These are phyloP conservation scores for Bryoerythrophyllum caledonicum DNA, from an alignment of 225 moss, liverwort and hornwort species.

Conservation along the genomic window DNA sequence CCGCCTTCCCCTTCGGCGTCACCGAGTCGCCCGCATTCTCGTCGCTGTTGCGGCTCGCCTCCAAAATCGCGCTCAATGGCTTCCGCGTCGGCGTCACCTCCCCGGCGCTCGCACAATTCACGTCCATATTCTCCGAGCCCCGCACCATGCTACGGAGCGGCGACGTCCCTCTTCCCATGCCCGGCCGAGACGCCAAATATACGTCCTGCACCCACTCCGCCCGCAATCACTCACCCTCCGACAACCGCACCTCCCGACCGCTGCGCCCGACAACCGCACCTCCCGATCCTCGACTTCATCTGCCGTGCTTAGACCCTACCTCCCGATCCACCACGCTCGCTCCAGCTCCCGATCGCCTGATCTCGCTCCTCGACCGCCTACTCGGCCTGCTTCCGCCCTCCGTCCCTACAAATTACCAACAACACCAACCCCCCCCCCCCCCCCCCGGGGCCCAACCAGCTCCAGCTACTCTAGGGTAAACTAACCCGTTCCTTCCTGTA, in stretches of 20 bases:
- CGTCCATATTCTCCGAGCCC: slow-evolving; percentile 52
- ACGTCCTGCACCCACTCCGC: neutral
- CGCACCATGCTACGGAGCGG: slow-evolving; percentile 75
- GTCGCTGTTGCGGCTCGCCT: slow-evolving; percentile 56
- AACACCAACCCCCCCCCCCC: neutral
- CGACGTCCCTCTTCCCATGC: slow-evolving; percentile 83
- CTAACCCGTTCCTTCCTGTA: neutral
- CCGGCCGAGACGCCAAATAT: neutral
- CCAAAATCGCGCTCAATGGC: slow-evolving; percentile 76
- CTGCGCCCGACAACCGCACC: slow-evolving; percentile 22
- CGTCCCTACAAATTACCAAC: neutral
- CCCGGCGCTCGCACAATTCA: slow-evolving; percentile 33
- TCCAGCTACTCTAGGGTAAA: neutral
- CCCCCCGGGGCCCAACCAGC: neutral
- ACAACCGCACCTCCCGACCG: slow-evolving; percentile 31
- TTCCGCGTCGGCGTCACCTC: slow-evolving; percentile 56
- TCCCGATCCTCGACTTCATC: slow-evolving; percentile 4
- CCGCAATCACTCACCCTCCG: slow-evolving; percentile 34
- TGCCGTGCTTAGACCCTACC: no score
- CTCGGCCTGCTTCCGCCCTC: neutral
- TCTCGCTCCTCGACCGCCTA: neutral
- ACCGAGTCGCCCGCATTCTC: slow-evolving; percentile 38
- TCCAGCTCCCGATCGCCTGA: neutral
- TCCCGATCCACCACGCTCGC: neutral
- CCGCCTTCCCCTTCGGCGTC: slow-evolving; percentile 45